phyloP scores from a whole-genome alignment of 2,329 filamentous ascomycete genomes.

The Stylonectria norvegica region DNA sequence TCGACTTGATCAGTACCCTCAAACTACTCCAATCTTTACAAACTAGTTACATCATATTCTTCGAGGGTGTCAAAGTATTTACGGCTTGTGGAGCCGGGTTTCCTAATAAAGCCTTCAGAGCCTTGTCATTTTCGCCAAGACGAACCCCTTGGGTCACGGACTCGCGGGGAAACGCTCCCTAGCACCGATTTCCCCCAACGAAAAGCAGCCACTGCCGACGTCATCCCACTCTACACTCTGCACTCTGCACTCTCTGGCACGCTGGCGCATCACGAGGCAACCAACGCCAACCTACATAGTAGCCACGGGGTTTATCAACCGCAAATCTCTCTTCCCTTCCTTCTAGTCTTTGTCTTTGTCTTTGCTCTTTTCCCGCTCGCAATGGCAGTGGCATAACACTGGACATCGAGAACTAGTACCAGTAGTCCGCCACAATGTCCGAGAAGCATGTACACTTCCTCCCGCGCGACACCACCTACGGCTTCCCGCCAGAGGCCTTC shows the following conservation, averaged over 20 bases:
- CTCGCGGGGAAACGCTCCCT: too few relatives aligned
- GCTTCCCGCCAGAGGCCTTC: conserved; percentile 61
- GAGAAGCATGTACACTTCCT: conserved; percentile 23
- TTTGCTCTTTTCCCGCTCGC: too few relatives aligned
- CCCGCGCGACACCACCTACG: conserved; percentile 40
- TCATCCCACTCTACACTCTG: conserved; percentile 23
- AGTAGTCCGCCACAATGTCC: conserved; percentile 21
- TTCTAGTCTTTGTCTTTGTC: conserved; percentile 1
- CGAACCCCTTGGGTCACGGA: too few relatives aligned
- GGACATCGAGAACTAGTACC: background rate
- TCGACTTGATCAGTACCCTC: too few relatives aligned
- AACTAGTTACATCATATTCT: too few relatives aligned
- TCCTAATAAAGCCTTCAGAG: too few relatives aligned
- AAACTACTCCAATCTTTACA: too few relatives aligned
- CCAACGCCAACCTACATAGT: too few relatives aligned
- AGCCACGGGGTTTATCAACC: conserved; percentile 22
- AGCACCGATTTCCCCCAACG: conserved; percentile 28
- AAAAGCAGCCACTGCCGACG: conserved; percentile 24
- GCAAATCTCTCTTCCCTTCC: conserved; percentile 10
- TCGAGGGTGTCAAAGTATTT: too few relatives aligned
- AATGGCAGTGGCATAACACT: conserved; percentile 17
- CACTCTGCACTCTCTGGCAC: conserved; percentile 11
- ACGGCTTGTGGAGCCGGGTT: too few relatives aligned
- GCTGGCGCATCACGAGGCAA: conserved; percentile 23
- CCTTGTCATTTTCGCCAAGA: too few relatives aligned